Percentiles rank a stretch among this genome's conserved stretches.
These are phyloP conservation scores for Penicillium roqueforti DNA, from an alignment of 495 filamentous ascomycete species.

Conservation along the genomic window DNA sequence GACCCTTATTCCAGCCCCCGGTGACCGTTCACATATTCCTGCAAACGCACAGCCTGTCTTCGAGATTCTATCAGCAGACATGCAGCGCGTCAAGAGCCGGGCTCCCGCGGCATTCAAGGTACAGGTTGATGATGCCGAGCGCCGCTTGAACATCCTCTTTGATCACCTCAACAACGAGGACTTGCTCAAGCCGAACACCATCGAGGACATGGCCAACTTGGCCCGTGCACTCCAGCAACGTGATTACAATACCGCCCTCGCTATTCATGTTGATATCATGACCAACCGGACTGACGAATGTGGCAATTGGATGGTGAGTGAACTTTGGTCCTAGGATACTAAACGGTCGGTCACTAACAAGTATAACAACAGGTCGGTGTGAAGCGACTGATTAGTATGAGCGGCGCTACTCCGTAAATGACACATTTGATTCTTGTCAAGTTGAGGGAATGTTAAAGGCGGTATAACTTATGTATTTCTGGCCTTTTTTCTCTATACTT, in stretches of 20 bases:
- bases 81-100: slow-evolving; percentile 78
- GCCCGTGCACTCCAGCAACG: slow-evolving; percentile 62
- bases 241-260: slow-evolving; percentile 71
- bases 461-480: slow-evolving; percentile 13
- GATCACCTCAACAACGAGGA: slow-evolving; percentile 96
- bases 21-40: slow-evolving; percentile 89
- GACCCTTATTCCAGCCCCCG: slow-evolving; percentile 50
- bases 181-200: slow-evolving; percentile 75
- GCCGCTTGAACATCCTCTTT: slow-evolving; percentile 84
- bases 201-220: slow-evolving; percentile 64
- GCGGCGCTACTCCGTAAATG: slow-evolving; percentile 62
- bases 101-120: slow-evolving; percentile 77
- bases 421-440: not conserved
- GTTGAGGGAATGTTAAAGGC: slow-evolving; percentile 6
- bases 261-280: slow-evolving; percentile 77
- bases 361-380: slow-evolving; percentile 66
- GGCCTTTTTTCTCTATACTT: slow-evolving; percentile 10
- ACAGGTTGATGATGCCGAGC: slow-evolving; percentile 89
- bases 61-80: slow-evolving; percentile 75
- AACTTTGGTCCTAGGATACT: not conserved
- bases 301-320: slow-evolving; percentile 91
- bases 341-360: slow-evolving; percentile 10
- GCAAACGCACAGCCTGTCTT: slow-evolving; percentile 67
- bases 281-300: slow-evolving; percentile 80
- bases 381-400: slow-evolving; percentile 89